Base-by-base conservation (phyloP, 345 rosid genomes). In the Schrenkiella parvula region DNA sequence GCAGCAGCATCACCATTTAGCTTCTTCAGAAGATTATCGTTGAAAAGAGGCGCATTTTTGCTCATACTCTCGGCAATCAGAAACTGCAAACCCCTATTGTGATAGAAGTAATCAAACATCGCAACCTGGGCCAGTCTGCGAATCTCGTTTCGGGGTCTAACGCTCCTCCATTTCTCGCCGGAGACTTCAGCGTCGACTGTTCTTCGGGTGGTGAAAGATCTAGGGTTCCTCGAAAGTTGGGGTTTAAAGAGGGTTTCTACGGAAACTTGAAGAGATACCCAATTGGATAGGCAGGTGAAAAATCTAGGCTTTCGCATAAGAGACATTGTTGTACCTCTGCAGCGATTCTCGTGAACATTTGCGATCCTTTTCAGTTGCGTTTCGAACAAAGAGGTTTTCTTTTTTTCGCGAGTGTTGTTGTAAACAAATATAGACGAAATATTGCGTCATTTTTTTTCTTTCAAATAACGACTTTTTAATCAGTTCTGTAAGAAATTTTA, bases 41-140 rank as follows among this genome's bases (percentile, higher is more conserved):
- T 80, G 66, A 91, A 93, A 34, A 69, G 3, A 6, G 95, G 95
- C 5, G 93, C 80, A 68, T 87, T 87, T 76, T 73, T 74, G 78
- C 97, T 87, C 81, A 88, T 81, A 42, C 73, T 66, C 81, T 93
- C 95, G 0, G 96, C 92, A 74, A 84, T 83, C 54, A 51, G 34
- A 46, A 79, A 93, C 67, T 69, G 86, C 14, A 93, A 71, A 72
- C 78, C 82, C 59, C 97, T 84, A 52, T 88, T 93, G 58, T 51
- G 51, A 72, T 89, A 85, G 41, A 93, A 78, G 75, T 89, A 93
- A 38, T 91, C 96, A 18, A 83, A 64, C 61, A 93, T 77, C 2
- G 91, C 97, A 64, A 78, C 81, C 73, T 87, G 82, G 5, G 88
- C 89, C 37, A 76, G 17, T 52, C 28, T 77, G 0, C 76, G 78